Evolutionary conservation across 176 grass and related monocot species (phyloP).

Genomic region (Zizania latifolia): DNA sequence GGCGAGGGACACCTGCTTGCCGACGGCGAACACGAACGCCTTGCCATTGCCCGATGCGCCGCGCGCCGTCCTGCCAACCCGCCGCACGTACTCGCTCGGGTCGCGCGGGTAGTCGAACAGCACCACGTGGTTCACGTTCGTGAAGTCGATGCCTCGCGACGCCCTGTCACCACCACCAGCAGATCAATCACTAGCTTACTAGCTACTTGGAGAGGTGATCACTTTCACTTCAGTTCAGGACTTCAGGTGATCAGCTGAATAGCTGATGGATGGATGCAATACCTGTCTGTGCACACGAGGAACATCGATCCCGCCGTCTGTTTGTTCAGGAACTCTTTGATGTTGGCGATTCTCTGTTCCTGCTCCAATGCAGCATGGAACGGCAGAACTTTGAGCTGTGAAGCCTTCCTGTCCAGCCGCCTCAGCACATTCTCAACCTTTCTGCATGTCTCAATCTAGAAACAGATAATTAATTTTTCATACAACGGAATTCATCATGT

Average conservation of each 20-base stretch:
- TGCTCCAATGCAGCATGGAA: slow-evolving; percentile 88
- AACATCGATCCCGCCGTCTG: slow-evolving; percentile 60
- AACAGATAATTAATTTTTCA: too few species aligned
- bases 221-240: too few species aligned
- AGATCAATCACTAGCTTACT: too few species aligned
- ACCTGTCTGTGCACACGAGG: slow-evolving; percentile 92
- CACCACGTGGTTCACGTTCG: slow-evolving; percentile 80
- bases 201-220: too few species aligned
- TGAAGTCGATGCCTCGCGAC: slow-evolving; percentile 77
- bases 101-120: slow-evolving; percentile 90
- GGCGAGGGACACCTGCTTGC: slow-evolving; percentile 84
- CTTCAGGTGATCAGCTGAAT: background rate
- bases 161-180: slow-evolving; percentile 51
- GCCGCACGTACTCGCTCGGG: slow-evolving; percentile 73
- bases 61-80: slow-evolving; percentile 71
- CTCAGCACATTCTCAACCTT: slow-evolving; percentile 79
- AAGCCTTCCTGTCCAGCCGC: slow-evolving; percentile 71
- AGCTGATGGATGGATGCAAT: too few species aligned
- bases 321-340: slow-evolving; percentile 64
- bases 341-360: slow-evolving; percentile 61
- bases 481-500: too few species aligned
- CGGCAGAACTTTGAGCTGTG: slow-evolving; percentile 56
- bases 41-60: slow-evolving; percentile 66
- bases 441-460: slow-evolving; percentile 91
- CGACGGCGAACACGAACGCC: slow-evolving; percentile 79